Base-by-base conservation (phyloP, 345 rosid genomes). In the Gossypium raimondii region DNA sequence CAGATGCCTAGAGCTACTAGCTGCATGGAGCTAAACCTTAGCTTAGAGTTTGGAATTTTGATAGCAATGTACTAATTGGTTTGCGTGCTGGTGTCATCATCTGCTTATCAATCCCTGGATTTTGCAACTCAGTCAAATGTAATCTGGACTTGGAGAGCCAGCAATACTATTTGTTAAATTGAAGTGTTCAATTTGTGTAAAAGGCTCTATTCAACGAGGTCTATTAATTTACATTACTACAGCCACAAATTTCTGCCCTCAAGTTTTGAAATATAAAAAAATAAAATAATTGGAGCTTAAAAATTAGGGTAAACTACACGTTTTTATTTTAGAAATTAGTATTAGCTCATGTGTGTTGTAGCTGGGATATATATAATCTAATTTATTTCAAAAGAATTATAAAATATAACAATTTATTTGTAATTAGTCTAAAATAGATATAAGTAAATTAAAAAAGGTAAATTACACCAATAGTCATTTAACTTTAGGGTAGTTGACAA, bases 381-480 rank as follows among this genome's bases (percentile, higher is more conserved):
- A 34, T 34, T 34, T 34, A 5, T 34, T 34, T 34, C 41, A 34
- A 34, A 34, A 34, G 41, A 34, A 34, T 34, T 34, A 34, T 34
- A 34, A 34, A 5, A 5, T 34, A 34, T 34, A 34, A 34, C 5
- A 34, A 34, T 34, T 34, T 34, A 34, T 34, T 34, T 34, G 7
- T 34, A 5, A 34, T 1, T 34, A 5, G 41, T 34, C 41, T 34
- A 34, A 34, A 34, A 5, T 4, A 5, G 7, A 34, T 34, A 34
- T 34, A 34, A 34, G 7, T 5, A 34, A 5, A 34, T 34, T 34
- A 34, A 5, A 4, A 34, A 34, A 0, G 0, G 38, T 34, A 34
- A 29, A 4, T 4, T 34, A 4, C 0, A 4, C 0, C 6, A 34
- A 34, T 34, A 34, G 0, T 34, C 1, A 4, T 34, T 34, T 0